These are phyloP conservation scores for Sugiyamaella valdiviana DNA, from an alignment of 805 yeast genomes.

Conservation along the genomic window DNA sequence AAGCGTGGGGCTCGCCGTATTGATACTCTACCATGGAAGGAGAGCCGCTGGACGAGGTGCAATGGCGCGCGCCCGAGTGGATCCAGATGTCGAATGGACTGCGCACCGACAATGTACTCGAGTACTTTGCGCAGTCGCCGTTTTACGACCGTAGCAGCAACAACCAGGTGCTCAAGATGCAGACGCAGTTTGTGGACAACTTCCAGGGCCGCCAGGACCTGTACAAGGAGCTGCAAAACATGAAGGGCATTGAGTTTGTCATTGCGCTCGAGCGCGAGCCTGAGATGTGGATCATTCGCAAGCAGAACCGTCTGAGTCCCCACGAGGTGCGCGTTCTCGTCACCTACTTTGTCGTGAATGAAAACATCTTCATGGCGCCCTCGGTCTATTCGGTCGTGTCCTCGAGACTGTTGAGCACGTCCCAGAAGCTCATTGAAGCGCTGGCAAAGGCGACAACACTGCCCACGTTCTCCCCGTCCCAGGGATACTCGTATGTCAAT, in stretches of 20 bases:
- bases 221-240: slow-evolving; percentile 57
- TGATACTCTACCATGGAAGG: slow-evolving; percentile 11
- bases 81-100: slow-evolving; percentile 77
- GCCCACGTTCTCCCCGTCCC: slow-evolving; percentile 53
- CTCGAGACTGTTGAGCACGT: slow-evolving; percentile 56
- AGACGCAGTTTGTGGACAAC: slow-evolving; percentile 69
- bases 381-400: slow-evolving; percentile 63
- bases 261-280: slow-evolving; percentile 75
- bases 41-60: slow-evolving; percentile 67
- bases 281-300: slow-evolving; percentile 84
- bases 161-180: slow-evolving; percentile 94
- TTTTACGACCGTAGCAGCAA: slow-evolving; percentile 91
- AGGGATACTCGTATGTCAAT: slow-evolving; percentile 47
- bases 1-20: background rate
- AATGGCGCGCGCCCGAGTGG: slow-evolving; percentile 98
- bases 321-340: slow-evolving; percentile 49
- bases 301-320: slow-evolving; percentile 61
- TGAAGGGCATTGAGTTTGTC: slow-evolving; percentile 83
- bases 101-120: slow-evolving; percentile 82
- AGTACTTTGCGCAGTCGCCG: slow-evolving; percentile 89
- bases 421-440: slow-evolving; percentile 41
- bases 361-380: slow-evolving; percentile 90
- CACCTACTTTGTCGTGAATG: slow-evolving; percentile 85
- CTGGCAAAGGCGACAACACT: slow-evolving; percentile 42
- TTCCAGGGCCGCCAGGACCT: slow-evolving; percentile 36